A percentile compares a stretch with the other conserved stretches of the same genome.
phyloP scores from a whole-genome alignment of 495 filamentous ascomycete genomes.

The Cudoniella acicularis region DNA sequence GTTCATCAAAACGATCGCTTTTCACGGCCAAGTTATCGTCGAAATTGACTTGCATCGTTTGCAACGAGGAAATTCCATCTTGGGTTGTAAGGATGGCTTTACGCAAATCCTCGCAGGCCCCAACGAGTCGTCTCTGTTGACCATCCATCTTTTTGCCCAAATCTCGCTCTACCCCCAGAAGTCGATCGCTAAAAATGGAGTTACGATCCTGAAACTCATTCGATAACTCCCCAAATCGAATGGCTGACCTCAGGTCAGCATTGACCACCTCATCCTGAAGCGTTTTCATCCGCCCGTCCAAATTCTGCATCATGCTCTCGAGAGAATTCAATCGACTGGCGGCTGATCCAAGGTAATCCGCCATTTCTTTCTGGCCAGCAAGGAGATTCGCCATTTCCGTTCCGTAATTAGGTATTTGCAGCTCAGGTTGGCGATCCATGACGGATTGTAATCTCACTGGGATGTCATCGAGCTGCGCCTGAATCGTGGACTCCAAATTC shows the following conservation, averaged over 20 bases:
- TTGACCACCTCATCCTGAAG: conserved; percentile 3
- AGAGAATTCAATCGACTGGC: background rate
- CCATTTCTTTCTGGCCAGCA: background rate
- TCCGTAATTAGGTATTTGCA: background rate
- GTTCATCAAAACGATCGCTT: too few relatives aligned
- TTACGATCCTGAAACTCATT: conserved; percentile 10
- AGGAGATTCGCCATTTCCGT: background rate
- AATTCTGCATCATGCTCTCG: background rate
- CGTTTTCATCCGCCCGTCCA: conserved; percentile 2
- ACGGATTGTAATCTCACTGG: background rate
- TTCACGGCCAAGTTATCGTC: background rate
- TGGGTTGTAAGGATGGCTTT: conserved; percentile 1
- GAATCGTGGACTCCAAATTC: conserved; percentile 3
- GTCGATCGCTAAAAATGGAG: background rate
- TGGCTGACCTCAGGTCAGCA: conserved; percentile 5
- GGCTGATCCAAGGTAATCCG: background rate
- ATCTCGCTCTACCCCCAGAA: conserved; percentile 1
- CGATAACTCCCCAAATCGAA: conserved; percentile 8
- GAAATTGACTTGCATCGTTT: background rate
- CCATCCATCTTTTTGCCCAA: conserved; percentile 2
- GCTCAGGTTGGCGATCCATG: background rate
- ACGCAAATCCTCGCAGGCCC: background rate
- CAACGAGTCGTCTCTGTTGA: conserved; percentile 1
- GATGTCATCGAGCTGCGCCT: background rate
- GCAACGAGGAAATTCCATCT: background rate